These are phyloP conservation scores for Tagetes erecta DNA, from an alignment of 129 eudicot species.

Conservation along the genomic window DNA sequence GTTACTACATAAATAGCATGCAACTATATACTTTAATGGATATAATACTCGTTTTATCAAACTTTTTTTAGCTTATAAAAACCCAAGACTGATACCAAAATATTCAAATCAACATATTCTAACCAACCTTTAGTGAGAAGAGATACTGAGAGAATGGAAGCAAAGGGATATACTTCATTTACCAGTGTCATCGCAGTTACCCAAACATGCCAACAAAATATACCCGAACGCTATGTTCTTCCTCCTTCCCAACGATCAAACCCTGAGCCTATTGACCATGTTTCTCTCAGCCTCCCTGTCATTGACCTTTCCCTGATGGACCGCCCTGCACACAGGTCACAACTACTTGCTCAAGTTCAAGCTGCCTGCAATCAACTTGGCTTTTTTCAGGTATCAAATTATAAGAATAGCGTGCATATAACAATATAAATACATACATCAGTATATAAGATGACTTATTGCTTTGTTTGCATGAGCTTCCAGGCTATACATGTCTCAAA, in stretches of 20 bases:
- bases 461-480: constrained; percentile 24
- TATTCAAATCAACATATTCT: constrained; percentile 7
- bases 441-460: constrained; percentile 9
- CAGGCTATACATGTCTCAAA: constrained; percentile 16
- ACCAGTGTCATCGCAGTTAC: constrained; percentile 52
- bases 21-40: constrained; percentile 16
- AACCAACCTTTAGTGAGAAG: constrained; percentile 14
- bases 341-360: constrained; percentile 33
- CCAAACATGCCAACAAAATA: constrained; percentile 33
- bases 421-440: constrained; percentile 1
- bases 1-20: constrained; percentile 23
- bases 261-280: neutral
- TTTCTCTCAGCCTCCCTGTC: constrained; percentile 38
- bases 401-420: neutral
- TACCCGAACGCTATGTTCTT: constrained; percentile 48
- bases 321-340: constrained; percentile 41
- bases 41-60: neutral
- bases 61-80: constrained; percentile 31
- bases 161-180: constrained; percentile 34
- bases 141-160: constrained; percentile 34
- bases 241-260: constrained; percentile 53
- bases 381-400: constrained; percentile 60
- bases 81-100: constrained; percentile 10
- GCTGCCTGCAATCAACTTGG: constrained; percentile 63
- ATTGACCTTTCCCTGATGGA: constrained; percentile 50